Evolutionary conservation across 495 filamentous ascomycete genomes (phyloP), one percentile per base, ranked within the genome.

Genomic region (Penicillium mononematosum): DNA sequence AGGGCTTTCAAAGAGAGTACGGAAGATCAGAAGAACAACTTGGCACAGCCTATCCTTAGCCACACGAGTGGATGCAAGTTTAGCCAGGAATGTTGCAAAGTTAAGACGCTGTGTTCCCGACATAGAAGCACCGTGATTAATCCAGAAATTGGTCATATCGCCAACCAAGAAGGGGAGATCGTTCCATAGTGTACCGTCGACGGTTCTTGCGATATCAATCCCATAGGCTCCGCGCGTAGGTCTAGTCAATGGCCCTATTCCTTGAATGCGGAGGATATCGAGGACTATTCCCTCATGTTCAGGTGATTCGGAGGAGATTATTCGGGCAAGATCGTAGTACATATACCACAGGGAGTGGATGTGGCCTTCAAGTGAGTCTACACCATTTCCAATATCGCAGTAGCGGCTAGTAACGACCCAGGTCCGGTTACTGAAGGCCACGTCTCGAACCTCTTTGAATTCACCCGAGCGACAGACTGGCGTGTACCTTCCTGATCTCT

Each of bases 261-360:
- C 60, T 55, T 66, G 56, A 22, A 63, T 61, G 25, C 64, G 64
- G 48, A 66, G 17, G 52, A 66, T 63, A 29, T 63, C 64, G 50
- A 66, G 60, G 36, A 63, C 55, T 20, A 66, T 27, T 12, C 60
- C 22, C 19, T 66, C 58, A 20, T 66, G 64, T 8, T 66, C 55
- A 22, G 64, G 46, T n/a, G 46, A 17, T 38, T 63, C 58, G 25
- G 43, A 43, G 2, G 60, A 50, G 19, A 56, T 55, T 12, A 56
- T 43, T 36, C 64, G 53, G 16, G 50, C 55, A 19, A 60, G 57
- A 36, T 63, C 38, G 43, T 61, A 63, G 46, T 58, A 66, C 46
- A 58, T 58, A 44, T 61, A 55, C 63, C 64, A 66, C 4, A 67
- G 16, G 29, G 54, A 58, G 58, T 63, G 64, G 38, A 67, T 29